A percentile compares a stretch with the other conserved stretches of the same genome.
phyloP scores from a whole-genome alignment of 1,284 basidiomycete genomes.

The Xerocomus amazonicus region DNA sequence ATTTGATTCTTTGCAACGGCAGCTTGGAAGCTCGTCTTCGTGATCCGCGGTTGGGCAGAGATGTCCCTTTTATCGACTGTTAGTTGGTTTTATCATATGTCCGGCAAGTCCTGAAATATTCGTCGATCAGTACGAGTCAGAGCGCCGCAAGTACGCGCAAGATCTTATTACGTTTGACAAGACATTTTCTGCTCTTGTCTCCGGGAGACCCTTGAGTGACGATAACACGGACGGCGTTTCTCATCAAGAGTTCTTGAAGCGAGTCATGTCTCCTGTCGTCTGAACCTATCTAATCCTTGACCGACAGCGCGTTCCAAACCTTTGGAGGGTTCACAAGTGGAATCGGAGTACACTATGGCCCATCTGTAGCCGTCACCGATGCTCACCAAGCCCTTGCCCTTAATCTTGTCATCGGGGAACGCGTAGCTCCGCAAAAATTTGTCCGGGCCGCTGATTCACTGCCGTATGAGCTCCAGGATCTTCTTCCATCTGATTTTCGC shows the following conservation, averaged over 20 bases:
- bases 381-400: slow-evolving; percentile 43
- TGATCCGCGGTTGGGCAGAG: slow-evolving; percentile 53
- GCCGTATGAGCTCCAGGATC: slow-evolving; percentile 65
- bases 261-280: slow-evolving; percentile 36
- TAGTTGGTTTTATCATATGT: slow-evolving; percentile 1
- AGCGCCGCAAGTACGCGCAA: slow-evolving; percentile 45
- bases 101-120: not conserved
- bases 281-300: slow-evolving; percentile 40
- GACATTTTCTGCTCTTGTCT: slow-evolving; percentile 46
- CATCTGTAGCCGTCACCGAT: slow-evolving; percentile 46
- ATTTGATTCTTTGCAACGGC: not conserved
- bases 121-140: slow-evolving; percentile 37
- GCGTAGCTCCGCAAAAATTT: slow-evolving; percentile 58
- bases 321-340: slow-evolving; percentile 61
- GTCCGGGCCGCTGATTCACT: slow-evolving; percentile 61
- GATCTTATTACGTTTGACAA: slow-evolving; percentile 53
- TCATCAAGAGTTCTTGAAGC: slow-evolving; percentile 42
- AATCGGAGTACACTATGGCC: slow-evolving; percentile 59
- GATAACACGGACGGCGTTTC: slow-evolving; percentile 37
- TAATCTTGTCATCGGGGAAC: slow-evolving; percentile 55
- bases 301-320: slow-evolving; percentile 49
- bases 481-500: slow-evolving; percentile 63
- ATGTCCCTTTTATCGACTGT: slow-evolving; percentile 55
- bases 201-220: slow-evolving; percentile 37
- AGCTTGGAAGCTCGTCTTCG: slow-evolving; percentile 59